These are phyloP conservation scores for Phialophora chinensis DNA, from an alignment of 2,329 filamentous ascomycete genomes.

Conservation along the genomic window DNA sequence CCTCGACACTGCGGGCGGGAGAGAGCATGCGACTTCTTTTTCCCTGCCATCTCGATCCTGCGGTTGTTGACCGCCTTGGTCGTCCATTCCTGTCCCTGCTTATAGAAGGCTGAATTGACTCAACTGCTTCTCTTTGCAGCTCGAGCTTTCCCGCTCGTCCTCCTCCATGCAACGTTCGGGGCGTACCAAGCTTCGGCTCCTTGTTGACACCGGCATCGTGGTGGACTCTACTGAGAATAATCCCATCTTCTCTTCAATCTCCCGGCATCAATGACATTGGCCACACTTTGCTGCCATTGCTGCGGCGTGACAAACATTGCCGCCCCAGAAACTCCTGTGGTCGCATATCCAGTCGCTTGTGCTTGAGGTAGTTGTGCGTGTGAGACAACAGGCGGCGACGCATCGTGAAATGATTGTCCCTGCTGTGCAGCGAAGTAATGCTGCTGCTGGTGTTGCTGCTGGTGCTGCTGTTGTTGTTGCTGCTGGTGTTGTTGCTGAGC, in stretches of 20 bases:
- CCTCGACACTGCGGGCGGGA: not conserved
- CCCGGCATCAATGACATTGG: conserved; percentile 55
- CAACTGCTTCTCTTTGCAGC: not conserved
- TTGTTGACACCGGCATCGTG: no score
- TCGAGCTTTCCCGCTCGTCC: not conserved
- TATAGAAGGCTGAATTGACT: not conserved
- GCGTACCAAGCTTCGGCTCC: not conserved
- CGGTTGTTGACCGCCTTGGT: not conserved
- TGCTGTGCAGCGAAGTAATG: conserved; percentile 35
- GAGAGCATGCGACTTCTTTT: not conserved
- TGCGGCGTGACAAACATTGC: conserved; percentile 49
- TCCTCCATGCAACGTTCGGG: not conserved
- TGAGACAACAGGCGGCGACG: conserved; percentile 25
- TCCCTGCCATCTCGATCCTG: not conserved
- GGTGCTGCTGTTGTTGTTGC: conserved; percentile 20
- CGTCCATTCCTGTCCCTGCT: not conserved
- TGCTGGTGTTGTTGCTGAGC: conserved; percentile 22
- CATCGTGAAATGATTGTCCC: conserved; percentile 24
- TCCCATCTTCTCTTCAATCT: conserved; percentile 54
- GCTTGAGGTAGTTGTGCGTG: conserved; percentile 35
- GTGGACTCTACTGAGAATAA: conserved; percentile 39
- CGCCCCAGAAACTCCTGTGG: conserved; percentile 8
- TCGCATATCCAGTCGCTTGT: conserved; percentile 13
- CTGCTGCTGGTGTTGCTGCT: conserved; percentile 40
- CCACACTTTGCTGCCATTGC: conserved; percentile 57